A percentile compares a stretch with the other conserved stretches of the same genome.
These are phyloP conservation scores for Tothia fuscella DNA, from an alignment of 2,329 filamentous ascomycete species.

Conservation along the genomic window DNA sequence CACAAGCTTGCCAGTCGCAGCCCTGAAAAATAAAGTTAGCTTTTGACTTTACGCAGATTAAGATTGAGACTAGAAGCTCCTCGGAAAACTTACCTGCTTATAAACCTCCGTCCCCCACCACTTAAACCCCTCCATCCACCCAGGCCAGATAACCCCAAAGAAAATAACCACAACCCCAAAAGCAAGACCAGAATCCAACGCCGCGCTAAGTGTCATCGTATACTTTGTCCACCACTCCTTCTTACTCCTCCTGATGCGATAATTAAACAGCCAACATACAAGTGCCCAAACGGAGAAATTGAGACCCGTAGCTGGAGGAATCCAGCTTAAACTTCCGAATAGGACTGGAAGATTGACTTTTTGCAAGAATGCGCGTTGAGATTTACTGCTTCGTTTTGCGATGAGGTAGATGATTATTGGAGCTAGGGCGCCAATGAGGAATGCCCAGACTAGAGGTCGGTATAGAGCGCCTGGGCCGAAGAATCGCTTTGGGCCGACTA, in stretches of 20 bases:
- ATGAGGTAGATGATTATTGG: slow-evolving; percentile 67
- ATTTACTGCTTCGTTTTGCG: slow-evolving; percentile 28
- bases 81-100: slow-evolving; percentile 41
- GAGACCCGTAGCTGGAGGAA: slow-evolving; percentile 68
- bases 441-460: slow-evolving; percentile 67
- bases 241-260: slow-evolving; percentile 55
- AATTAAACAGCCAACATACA: slow-evolving; percentile 78
- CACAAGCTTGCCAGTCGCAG: slow-evolving; percentile 74
- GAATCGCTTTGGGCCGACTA: slow-evolving; percentile 72
- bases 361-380: slow-evolving; percentile 49
- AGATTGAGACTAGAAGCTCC: background rate
- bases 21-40: slow-evolving; percentile 32
- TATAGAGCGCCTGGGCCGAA: slow-evolving; percentile 69
- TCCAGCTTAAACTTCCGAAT: slow-evolving; percentile 75
- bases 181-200: slow-evolving; percentile 69
- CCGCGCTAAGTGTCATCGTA: slow-evolving; percentile 77
- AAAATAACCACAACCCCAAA: slow-evolving; percentile 76
- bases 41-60: too few species aligned
- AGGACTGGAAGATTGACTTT: slow-evolving; percentile 75
- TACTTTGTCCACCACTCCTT: slow-evolving; percentile 82
- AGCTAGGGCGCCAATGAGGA: slow-evolving; percentile 61
- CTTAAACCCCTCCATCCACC: slow-evolving; percentile 57
- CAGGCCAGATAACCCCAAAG: slow-evolving; percentile 75
- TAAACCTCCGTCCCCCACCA: slow-evolving; percentile 90
- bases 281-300: slow-evolving; percentile 83